A percentile compares a stretch with the other conserved stretches of the same genome.
Evolutionary conservation across 164 flowering plant species (phyloP).

Genomic region (Vitis amurensis): DNA sequence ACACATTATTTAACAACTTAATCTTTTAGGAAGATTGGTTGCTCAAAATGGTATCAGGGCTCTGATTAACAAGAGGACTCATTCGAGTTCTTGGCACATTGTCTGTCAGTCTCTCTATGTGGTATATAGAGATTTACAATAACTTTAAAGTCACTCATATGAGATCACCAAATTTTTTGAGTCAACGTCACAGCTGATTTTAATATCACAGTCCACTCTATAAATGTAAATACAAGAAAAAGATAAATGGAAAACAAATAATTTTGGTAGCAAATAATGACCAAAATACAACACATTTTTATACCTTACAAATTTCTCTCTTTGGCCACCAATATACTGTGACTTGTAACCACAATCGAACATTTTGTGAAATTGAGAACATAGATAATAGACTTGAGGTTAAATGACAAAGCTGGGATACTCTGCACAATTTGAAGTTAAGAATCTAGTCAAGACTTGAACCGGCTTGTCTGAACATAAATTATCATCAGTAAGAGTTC

Average conservation of each 20-base stretch:
- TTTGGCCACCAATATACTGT: constrained; percentile 57
- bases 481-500: neutral
- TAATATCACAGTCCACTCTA: no score
- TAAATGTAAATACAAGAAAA: neutral
- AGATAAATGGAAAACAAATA: neutral
- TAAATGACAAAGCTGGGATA: neutral
- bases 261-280: neutral
- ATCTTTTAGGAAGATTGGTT: no score
- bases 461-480: neutral
- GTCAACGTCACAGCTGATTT: no score
- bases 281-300: neutral
- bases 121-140: no score
- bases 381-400: constrained; percentile 16
- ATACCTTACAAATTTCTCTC: constrained; percentile 75
- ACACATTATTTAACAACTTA: no score
- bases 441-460: neutral
- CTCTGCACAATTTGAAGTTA: neutral
- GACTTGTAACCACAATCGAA: constrained; percentile 64
- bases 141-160: no score
- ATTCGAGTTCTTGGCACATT: no score
- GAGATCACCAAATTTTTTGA: no score
- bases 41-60: no score
- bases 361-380: constrained; percentile 37
- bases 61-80: no score
- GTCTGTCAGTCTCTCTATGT: no score